Evolutionary conservation across 108 stramenopile species (phyloP).

Genomic region (Cyclostephanos tholiformis): DNA sequence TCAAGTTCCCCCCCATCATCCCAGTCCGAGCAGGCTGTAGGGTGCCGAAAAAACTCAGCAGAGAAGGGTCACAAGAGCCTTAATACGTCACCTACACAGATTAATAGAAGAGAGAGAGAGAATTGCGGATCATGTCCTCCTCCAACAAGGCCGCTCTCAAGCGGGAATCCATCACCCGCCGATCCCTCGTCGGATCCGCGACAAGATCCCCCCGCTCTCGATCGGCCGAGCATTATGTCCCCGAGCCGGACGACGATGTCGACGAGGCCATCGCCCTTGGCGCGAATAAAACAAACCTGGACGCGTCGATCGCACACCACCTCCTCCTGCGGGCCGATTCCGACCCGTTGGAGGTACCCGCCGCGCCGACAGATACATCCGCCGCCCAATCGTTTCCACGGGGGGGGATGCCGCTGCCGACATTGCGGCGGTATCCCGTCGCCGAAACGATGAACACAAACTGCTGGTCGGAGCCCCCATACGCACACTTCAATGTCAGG

Average conservation of each 20-base stretch:
- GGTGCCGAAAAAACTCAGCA: too few relatives aligned
- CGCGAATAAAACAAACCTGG: background rate
- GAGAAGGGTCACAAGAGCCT: too few relatives aligned
- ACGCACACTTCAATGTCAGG: conserved; percentile 62
- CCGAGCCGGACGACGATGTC: conserved; percentile 15
- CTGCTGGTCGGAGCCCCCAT: conserved; percentile 75
- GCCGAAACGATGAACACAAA: conserved; percentile 56
- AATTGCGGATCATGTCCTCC: background rate
- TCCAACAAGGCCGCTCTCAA: conserved; percentile 3
- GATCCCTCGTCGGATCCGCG: conserved; percentile 4
- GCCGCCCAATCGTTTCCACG: background rate
- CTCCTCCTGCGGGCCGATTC: conserved; percentile 16
- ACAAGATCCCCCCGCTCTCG: conserved; percentile 2
- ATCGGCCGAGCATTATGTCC: conserved; percentile 22
- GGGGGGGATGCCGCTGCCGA: conserved; percentile 11
- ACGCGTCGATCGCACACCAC: background rate
- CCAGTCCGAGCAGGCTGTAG: too few relatives aligned
- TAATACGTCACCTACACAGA: too few relatives aligned
- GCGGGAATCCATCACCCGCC: conserved; percentile 22
- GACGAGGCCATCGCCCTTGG: background rate
- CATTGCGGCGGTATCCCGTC: conserved; percentile 36
- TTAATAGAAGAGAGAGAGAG: background rate
- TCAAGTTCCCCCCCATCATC: too few relatives aligned
- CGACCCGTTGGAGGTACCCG: conserved; percentile 19
- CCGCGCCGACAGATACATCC: background rate